Evolutionary conservation across 73 alveolate genomes (phyloP).

Genomic region (Symbiodinium pilosum): DNA sequence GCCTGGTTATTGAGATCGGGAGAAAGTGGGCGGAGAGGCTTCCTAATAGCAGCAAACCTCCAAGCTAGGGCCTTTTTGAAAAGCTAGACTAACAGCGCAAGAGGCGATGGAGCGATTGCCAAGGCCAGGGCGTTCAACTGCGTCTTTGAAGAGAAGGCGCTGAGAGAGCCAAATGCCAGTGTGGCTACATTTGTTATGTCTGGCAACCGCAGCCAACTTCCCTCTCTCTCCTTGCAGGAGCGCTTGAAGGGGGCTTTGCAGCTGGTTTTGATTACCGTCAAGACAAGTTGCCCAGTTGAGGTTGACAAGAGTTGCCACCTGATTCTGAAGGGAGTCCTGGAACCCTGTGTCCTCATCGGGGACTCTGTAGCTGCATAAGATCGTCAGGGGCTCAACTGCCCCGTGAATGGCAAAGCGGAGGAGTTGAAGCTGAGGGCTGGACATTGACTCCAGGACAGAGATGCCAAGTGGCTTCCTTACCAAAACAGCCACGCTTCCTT

Average conservation of each 20-base stretch:
- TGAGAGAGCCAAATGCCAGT: background rate
- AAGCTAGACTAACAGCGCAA: background rate
- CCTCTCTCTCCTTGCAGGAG: background rate
- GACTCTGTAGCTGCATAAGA: background rate
- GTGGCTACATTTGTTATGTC: background rate
- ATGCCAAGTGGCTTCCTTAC: background rate
- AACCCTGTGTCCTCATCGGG: background rate
- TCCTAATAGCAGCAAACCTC: background rate
- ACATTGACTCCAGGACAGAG: background rate
- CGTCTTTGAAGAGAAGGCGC: background rate
- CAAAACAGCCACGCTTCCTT: background rate
- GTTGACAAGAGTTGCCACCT: background rate
- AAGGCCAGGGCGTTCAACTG: background rate
- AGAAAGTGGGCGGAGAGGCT: background rate
- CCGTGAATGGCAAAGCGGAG: background rate
- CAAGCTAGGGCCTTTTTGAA: background rate
- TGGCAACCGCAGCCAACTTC: background rate
- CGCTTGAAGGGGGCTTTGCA: background rate
- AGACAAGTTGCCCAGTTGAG: background rate
- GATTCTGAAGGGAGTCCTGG: background rate
- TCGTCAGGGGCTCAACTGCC: background rate
- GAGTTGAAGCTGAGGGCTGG: background rate
- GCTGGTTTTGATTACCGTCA: background rate
- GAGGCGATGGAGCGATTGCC: background rate
- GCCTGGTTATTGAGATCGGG: background rate